Base-by-base conservation (phyloP, 768 basidiomycete genomes). In the Phaffia tasmanica region DNA sequence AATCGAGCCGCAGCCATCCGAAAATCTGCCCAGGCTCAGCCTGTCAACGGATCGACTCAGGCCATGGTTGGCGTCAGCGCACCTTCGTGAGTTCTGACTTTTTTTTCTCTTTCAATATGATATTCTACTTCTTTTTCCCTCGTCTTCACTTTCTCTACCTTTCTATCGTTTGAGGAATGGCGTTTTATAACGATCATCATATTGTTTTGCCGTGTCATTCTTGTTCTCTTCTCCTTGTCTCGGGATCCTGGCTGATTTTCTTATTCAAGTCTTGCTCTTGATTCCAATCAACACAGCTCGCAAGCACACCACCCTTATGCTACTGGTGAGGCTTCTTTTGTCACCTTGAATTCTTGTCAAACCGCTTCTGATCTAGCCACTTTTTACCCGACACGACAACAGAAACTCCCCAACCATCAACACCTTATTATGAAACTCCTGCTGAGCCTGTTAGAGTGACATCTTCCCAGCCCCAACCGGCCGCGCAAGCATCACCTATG, bases 11-110 rank as follows among this genome's bases (percentile, higher is more conserved):
- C 48, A 14, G 62, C 56, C 35, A 47, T 69, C 32, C 67, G 62
- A 15, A 64, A 64, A 63, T 59, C 63, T 29, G n/a, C 49, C 21
- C 67, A 69, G 57, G 62, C 60, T 19, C 59, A 53, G 9, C 54
- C 60, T 21, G 57, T 54, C 63, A 69, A 69, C 47, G 67, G 62
- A 48, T 64, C 62, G 49, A 69, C 67, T 15, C 67, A 69, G 57
- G 67, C 67, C 53, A 69, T 69, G 50, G 67, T 64, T 48, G 62
- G 62, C 23, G 67, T 69, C 15, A 46, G 35, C 9, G 67, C 67
- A 23, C 57, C 67, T 15, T 69, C 67, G 67, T 69, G 57, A 59
- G 67, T 64, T 16, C 15, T 54, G 35, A 42, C 35, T 47, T 8
- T 15, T 14, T 27, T 3, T 18, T 53, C 58, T 42, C 42, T 57